A percentile compares a stretch with the other conserved stretches of the same genome.
Conservation (phyloP, 176 grass and related monocot species). For the sorghum (Sorghum bicolor) region Sorghum_bicolor_NCBIv3 NC_012870.2:72562001-72562500, state of each 20-base stretch:
- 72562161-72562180: not conserved
- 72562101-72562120: conserved; percentile 97
- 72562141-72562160: not conserved
- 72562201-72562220: no score
- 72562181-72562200: no score
- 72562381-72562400: not conserved
- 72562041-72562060: not conserved
- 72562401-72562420: not conserved
- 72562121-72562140: conserved; percentile 53
- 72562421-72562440: not conserved
- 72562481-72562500: not conserved
- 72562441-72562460: not conserved
- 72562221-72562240: no score
- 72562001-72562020: not conserved
- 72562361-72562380: not conserved
- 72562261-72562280: not conserved
- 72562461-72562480: not conserved
- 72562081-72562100: conserved; percentile 71
- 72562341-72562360: not conserved
- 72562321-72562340: not conserved
- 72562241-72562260: not conserved
- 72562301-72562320: not conserved
- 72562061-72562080: conserved; percentile 49
- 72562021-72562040: not conserved
- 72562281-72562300: not conserved